These are phyloP conservation scores for Paramecium primaurelia DNA, from an alignment of 73 alveolate species.

Conservation along the genomic window DNA sequence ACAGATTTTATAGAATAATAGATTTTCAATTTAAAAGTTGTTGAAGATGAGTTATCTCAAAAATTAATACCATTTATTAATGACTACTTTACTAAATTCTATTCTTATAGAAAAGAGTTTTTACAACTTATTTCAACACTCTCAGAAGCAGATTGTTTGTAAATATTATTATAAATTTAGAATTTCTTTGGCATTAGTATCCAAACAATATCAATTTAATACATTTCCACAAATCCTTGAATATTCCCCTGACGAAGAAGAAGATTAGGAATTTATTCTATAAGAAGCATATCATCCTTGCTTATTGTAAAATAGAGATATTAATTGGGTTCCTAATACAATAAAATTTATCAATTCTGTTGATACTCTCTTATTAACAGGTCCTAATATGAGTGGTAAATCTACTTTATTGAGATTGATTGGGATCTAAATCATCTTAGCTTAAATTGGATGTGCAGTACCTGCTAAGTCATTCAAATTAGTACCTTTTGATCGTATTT, in stretches of 20 bases:
- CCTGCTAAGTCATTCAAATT: slow-evolving; percentile 84
- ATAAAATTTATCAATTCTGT: slow-evolving; percentile 54
- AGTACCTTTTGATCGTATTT: slow-evolving; percentile 86
- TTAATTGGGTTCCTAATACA: slow-evolving; percentile 73
- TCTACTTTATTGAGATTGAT: slow-evolving; percentile 88
- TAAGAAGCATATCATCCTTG: slow-evolving; percentile 85
- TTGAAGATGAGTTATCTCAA: slow-evolving; percentile 64
- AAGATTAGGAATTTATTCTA: background rate
- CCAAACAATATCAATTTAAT: background rate
- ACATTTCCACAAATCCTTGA: slow-evolving; percentile 10
- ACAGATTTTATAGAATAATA: slow-evolving; percentile 64
- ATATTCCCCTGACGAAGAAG: background rate
- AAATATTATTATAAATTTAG: background rate
- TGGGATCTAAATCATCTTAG: slow-evolving; percentile 84
- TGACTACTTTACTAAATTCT: slow-evolving; percentile 62
- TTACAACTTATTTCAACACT: background rate
- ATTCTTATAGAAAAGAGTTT: slow-evolving; percentile 68
- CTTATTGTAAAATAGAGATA: slow-evolving; percentile 62
- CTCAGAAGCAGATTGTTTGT: background rate
- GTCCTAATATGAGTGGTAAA: slow-evolving; percentile 99
- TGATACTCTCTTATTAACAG: slow-evolving; percentile 81
- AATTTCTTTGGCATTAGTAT: slow-evolving; percentile 67
- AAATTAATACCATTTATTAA: slow-evolving; percentile 72
- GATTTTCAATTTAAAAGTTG: slow-evolving; percentile 69
- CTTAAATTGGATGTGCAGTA: slow-evolving; percentile 88